phyloP scores from a whole-genome alignment of 768 basidiomycete species.

The Tylopilus subfusipes region DNA sequence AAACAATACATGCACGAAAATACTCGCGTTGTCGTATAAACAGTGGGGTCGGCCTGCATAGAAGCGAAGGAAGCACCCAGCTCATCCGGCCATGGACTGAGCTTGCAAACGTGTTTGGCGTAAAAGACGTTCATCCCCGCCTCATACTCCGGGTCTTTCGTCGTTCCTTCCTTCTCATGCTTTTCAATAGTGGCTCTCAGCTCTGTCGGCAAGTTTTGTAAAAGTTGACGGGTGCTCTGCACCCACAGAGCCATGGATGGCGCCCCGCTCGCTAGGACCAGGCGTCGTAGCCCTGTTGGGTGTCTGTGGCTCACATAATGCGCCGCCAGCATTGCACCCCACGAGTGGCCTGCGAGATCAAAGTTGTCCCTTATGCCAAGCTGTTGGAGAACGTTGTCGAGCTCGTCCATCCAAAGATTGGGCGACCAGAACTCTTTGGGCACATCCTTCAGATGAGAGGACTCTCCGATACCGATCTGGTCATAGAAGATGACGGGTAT shows the following conservation, averaged over 20 bases:
- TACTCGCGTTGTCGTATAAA: slow-evolving; percentile 34
- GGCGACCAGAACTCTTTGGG: slow-evolving; percentile 39
- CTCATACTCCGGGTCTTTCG: slow-evolving; percentile 32
- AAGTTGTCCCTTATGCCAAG: slow-evolving; percentile 41
- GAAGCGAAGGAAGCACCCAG: slow-evolving; percentile 25
- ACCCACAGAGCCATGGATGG: slow-evolving; percentile 32
- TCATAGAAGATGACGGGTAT: slow-evolving; percentile 50
- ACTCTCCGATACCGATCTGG: slow-evolving; percentile 45
- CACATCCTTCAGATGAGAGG: slow-evolving; percentile 37
- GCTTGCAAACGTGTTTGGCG: slow-evolving; percentile 33
- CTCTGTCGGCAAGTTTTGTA: slow-evolving; percentile 27
- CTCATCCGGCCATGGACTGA: slow-evolving; percentile 35
- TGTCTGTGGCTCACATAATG: slow-evolving; percentile 38
- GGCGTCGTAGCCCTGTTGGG: slow-evolving; percentile 37
- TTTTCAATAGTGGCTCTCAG: slow-evolving; percentile 27
- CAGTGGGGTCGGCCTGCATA: slow-evolving; percentile 30
- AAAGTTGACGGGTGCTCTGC: slow-evolving; percentile 22
- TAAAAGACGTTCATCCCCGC: slow-evolving; percentile 29
- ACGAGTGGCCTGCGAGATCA: slow-evolving; percentile 52
- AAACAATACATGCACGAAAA: not conserved
- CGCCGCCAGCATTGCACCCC: slow-evolving; percentile 53
- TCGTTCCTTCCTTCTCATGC: slow-evolving; percentile 36
- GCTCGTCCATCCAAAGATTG: slow-evolving; percentile 52
- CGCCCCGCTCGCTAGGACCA: slow-evolving; percentile 33
- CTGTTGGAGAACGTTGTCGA: slow-evolving; percentile 44